Evolutionary conservation across 1,284 basidiomycete species (phyloP), one percentile per base, ranked within the genome.

Genomic region (Mycosarcoma maydis): DNA sequence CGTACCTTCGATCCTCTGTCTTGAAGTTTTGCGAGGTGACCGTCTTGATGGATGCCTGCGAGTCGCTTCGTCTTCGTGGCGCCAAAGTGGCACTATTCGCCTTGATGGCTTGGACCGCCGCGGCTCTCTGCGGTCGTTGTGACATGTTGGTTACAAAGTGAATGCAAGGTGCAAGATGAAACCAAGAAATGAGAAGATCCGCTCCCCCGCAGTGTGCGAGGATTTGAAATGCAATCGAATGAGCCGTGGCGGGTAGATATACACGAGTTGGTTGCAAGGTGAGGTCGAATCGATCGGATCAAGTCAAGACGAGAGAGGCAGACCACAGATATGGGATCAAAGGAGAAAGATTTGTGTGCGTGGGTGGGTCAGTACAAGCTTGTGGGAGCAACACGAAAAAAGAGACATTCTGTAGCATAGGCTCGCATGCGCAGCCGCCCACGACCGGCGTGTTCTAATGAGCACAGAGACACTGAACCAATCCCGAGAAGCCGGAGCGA

Each of bases 71-170:
- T 29, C 53, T 45, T 24, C 59, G 59, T 4, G 66, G 39, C 4
- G 66, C 45, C 11, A 62, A 37, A 9, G 44, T 40, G 4, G 51
- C 51, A 14, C 42, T 43, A 50, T 58, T 69, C 26, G 59, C 66
- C 23, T 51, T 57, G 40, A 23, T 54, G 6, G 66, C 66, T 53
- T 62, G 59, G n/a, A 48, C 42, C 11, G 66, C 59, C 14, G 66
- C 66, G 20, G 66, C 66, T 30, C 66, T 32, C 36, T 69, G 66
- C 16, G 66, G 50, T 13, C 66, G 42, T 36, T 69, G 66, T 19
- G 57, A 49, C 57, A 61, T 47, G 37, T 37, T 14, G 36, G 32
- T 9, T 9, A 24, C 17, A 29, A 44, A 17, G 19, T 16, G 22
- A 36, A 30, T 13, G 16, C 29, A 32, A 42, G 37, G 20, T 20